Evolutionary conservation across 768 basidiomycete species (phyloP), one percentile per base, ranked within the genome.

Genomic region (Bullera alba): DNA sequence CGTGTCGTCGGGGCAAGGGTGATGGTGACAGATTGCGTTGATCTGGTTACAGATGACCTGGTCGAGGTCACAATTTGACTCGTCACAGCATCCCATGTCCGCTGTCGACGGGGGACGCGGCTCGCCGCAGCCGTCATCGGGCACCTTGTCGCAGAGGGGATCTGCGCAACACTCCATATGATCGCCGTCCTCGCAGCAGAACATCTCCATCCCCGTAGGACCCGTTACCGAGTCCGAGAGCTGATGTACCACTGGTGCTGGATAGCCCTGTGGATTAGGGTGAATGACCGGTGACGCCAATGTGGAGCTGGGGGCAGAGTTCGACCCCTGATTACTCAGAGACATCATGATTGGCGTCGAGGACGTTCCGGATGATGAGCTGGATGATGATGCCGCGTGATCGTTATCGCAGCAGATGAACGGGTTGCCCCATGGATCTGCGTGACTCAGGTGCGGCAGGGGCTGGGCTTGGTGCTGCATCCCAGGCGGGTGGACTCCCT

Each of bases 351-450:
- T n/a, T n/a, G n/a, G n/a, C n/a, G n/a, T n/a, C n/a, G n/a, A 34
- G 25, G 48, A 37, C 12, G 19, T 16, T 22, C 34, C 16, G 34
- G 21, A 23, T n/a, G 46, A 14, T 25, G 47, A 12, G 39, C 39
- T 19, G 25, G 64, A 62, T 15, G 61, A 45, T 7, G 65, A 67
- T 25, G 55, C 65, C 14, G 47, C 52, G 37, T 67, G 65, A 12
- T 59, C 53, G 4, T 41, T 28, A 46, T 67, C 65, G 36, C 65
- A 67, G 53, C 65, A 67, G 16, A 67, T 67, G 29, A 45, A 57
- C 21, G 51, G 48, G 35, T 60, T 57, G 16, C 60, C 65, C 65
- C 65, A 67, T 5, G 65, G 65, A 17, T 67, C 58, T 1, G 54
- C 12, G 38, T 62, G 57, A 6, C 42, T 49, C 5, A 48, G 39